Conservation (phyloP, 345 rosid species). For the Garcia nutans region DNA sequence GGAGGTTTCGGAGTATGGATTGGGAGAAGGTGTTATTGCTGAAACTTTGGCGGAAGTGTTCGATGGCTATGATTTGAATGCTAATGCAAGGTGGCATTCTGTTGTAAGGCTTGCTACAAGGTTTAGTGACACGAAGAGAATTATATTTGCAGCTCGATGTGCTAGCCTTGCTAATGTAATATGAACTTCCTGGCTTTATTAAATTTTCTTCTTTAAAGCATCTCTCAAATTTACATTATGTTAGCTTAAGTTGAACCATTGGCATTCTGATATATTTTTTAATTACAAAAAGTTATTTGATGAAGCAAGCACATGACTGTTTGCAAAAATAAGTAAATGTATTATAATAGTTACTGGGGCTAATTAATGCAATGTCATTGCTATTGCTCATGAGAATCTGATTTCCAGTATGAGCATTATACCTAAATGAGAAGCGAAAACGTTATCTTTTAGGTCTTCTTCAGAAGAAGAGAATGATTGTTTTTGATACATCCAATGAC, state of each 20-base stretch:
- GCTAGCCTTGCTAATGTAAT: conserved; percentile 59
- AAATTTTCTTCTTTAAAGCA: not conserved
- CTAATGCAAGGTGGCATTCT: conserved; percentile 58
- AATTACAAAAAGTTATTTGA: not conserved
- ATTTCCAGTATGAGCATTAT: not conserved
- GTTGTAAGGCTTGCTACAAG: conserved; percentile 50
- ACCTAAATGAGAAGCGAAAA: not conserved
- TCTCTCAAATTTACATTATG: not conserved
- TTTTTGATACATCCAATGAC: not conserved
- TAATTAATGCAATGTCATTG: not conserved
- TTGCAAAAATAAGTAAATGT: not conserved
- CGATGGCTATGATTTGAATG: conserved; percentile 46
- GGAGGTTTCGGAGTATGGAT: conserved; percentile 67
- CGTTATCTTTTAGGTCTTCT: not conserved
- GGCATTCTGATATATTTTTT: not conserved
- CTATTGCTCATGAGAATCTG: not conserved
- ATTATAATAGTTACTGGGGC: not conserved
- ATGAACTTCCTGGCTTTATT: conserved; percentile 1
- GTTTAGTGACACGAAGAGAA: conserved; percentile 47
- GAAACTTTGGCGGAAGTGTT: conserved; percentile 46
- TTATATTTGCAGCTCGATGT: conserved; percentile 53
- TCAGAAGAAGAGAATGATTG: not conserved
- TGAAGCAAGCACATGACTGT: not conserved
- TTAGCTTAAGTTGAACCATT: not conserved
- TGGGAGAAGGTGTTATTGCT: conserved; percentile 67